Conservation (phyloP, 192 early-diverging fungal species). For the Rhizophagus clarus region DNA sequence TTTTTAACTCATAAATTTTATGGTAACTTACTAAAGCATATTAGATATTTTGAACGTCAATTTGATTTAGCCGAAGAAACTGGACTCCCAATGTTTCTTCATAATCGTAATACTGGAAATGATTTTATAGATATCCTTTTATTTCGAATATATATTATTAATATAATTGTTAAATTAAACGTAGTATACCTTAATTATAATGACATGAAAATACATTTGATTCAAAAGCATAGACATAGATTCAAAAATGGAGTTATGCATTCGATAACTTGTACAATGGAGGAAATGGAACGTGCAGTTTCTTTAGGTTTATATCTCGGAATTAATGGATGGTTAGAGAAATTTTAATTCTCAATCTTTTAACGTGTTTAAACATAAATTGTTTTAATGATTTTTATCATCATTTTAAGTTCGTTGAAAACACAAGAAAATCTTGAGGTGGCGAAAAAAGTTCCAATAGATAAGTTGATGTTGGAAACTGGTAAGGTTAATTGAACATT, state of each 20-base stretch:
- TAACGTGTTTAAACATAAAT: too few species aligned
- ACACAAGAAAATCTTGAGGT: constrained; percentile 83
- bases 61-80: constrained; percentile 76
- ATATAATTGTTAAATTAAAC: background rate
- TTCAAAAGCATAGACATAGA: constrained; percentile 59
- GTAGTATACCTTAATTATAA: background rate
- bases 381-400: background rate
- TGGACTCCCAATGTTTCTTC: constrained; percentile 89
- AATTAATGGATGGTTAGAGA: constrained; percentile 84
- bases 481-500: constrained; percentile 40
- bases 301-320: constrained; percentile 84
- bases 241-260: constrained; percentile 84
- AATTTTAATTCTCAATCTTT: background rate
- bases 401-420: constrained; percentile 66
- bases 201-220: constrained; percentile 35
- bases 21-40: background rate
- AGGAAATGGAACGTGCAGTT: constrained; percentile 63
- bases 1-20: background rate
- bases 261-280: constrained; percentile 79
- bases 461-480: constrained; percentile 90
- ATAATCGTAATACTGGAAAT: constrained; percentile 78
- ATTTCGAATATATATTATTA: background rate
- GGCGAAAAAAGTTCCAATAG: constrained; percentile 69
- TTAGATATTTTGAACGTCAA: constrained; percentile 74
- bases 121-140: constrained; percentile 73